phyloP scores from a whole-genome alignment of 768 basidiomycete species.

The Auricularia cornea region DNA sequence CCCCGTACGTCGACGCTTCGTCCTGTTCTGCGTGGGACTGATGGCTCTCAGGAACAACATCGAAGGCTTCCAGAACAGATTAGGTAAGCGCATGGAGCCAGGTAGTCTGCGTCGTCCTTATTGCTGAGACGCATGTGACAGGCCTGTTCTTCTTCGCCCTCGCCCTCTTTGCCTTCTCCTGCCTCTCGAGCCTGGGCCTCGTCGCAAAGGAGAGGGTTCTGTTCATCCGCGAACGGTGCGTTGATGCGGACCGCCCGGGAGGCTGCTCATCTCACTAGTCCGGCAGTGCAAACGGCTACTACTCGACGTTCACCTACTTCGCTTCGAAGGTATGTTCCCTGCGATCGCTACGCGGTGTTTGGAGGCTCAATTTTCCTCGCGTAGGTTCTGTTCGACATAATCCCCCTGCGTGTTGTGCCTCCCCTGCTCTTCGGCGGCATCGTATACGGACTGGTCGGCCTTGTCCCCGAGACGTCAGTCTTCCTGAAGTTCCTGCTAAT shows the following conservation, averaged over 20 bases:
- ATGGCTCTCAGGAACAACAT: slow-evolving; percentile 63
- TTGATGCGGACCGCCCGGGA: neutral
- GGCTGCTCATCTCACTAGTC: neutral
- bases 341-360: neutral
- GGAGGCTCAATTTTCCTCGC: neutral
- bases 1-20: slow-evolving; percentile 44
- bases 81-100: slow-evolving; percentile 39
- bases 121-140: slow-evolving; percentile 33
- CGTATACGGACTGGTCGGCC: slow-evolving; percentile 88
- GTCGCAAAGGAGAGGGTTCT: slow-evolving; percentile 93
- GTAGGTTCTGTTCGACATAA: slow-evolving; percentile 90
- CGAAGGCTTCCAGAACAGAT: slow-evolving; percentile 90
- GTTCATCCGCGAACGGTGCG: slow-evolving; percentile 93
- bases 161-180: slow-evolving; percentile 95
- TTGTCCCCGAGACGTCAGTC: slow-evolving; percentile 78
- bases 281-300: slow-evolving; percentile 89
- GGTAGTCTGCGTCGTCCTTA: neutral
- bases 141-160: slow-evolving; percentile 95
- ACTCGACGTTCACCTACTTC: slow-evolving; percentile 95
- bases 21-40: neutral
- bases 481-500: slow-evolving; percentile 99
- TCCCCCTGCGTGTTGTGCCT: slow-evolving; percentile 89
- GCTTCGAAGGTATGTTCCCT: slow-evolving; percentile 62
- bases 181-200: slow-evolving; percentile 83
- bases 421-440: slow-evolving; percentile 94